Evolutionary conservation across 2,329 filamentous ascomycete genomes (phyloP).

Genomic region (Elsinoe necatrix): DNA sequence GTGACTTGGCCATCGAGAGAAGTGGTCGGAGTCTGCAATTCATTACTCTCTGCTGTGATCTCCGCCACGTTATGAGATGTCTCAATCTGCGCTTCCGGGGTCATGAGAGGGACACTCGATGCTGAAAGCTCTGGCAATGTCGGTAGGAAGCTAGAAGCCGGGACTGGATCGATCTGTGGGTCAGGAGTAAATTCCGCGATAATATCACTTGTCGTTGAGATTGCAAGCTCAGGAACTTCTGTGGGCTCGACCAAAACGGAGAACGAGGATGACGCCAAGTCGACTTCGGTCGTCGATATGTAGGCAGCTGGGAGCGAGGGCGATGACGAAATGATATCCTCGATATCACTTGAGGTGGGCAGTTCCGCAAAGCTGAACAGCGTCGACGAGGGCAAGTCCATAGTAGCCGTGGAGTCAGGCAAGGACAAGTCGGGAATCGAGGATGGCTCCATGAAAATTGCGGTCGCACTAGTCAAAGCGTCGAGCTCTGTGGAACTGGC

Average conservation of each 20-base stretch:
- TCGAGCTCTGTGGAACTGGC: neutral
- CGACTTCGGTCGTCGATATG: neutral
- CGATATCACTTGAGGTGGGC: neutral
- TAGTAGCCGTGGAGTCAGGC: neutral
- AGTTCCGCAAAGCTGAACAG: neutral
- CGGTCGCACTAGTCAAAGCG: neutral
- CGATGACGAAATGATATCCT: neutral
- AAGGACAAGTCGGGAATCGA: neutral
- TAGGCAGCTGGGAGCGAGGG: neutral
- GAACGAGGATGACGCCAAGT: neutral
- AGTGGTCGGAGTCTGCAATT: neutral
- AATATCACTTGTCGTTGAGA: neutral
- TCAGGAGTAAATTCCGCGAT: neutral
- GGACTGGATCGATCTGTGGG: too few relatives aligned
- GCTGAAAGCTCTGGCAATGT: too few relatives aligned
- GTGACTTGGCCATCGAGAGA: neutral
- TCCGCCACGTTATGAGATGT: neutral
- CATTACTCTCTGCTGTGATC: neutral
- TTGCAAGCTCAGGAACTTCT: neutral
- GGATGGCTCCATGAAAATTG: neutral
- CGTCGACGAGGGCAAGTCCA: neutral
- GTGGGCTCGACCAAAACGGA: neutral
- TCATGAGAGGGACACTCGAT: neutral
- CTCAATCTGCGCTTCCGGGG: neutral
- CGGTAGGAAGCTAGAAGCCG: too few relatives aligned